phyloP scores from a whole-genome alignment of 306 rosid species.

The Crotalaria pallida region DNA sequence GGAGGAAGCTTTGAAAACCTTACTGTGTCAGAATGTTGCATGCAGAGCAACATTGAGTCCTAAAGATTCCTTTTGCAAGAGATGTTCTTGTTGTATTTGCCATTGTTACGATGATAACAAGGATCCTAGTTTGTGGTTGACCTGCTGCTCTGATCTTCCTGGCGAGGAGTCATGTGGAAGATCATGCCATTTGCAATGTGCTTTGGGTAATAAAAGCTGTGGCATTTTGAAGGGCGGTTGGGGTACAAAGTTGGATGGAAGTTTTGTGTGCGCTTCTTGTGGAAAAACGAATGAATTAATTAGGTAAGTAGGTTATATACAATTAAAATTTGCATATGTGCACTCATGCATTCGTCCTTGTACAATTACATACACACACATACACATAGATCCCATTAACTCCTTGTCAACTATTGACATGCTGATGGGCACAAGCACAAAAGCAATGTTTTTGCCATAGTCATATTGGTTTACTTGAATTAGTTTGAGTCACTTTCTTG shows the following conservation, averaged over 20 bases:
- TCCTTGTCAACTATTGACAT: not conserved
- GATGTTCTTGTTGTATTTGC: slow-evolving; percentile 93
- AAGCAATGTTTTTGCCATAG: not conserved
- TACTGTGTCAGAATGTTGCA: slow-evolving; percentile 63
- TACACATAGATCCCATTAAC: not conserved
- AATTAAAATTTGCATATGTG: slow-evolving; percentile 2
- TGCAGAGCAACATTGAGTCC: slow-evolving; percentile 67
- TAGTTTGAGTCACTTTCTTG: slow-evolving; percentile 18
- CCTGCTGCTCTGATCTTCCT: slow-evolving; percentile 51
- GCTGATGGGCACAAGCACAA: not conserved
- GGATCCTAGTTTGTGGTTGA: slow-evolving; percentile 94
- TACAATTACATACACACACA: not conserved
- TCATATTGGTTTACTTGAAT: not conserved
- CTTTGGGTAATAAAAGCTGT: slow-evolving; percentile 58
- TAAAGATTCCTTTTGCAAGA: slow-evolving; percentile 70
- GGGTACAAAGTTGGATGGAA: slow-evolving; percentile 59
- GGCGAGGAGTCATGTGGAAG: slow-evolving; percentile 68
- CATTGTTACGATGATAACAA: slow-evolving; percentile 81
- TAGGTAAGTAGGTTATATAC: slow-evolving; percentile 50
- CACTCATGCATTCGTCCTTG: not conserved
- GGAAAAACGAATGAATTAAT: slow-evolving; percentile 69
- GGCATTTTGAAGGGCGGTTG: slow-evolving; percentile 53
- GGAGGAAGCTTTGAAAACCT: slow-evolving; percentile 40
- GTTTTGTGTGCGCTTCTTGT: slow-evolving; percentile 71
- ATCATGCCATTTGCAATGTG: slow-evolving; percentile 95